These are phyloP conservation scores for Thalassiosira profunda DNA, from an alignment of 108 stramenopile species.

Conservation along the genomic window DNA sequence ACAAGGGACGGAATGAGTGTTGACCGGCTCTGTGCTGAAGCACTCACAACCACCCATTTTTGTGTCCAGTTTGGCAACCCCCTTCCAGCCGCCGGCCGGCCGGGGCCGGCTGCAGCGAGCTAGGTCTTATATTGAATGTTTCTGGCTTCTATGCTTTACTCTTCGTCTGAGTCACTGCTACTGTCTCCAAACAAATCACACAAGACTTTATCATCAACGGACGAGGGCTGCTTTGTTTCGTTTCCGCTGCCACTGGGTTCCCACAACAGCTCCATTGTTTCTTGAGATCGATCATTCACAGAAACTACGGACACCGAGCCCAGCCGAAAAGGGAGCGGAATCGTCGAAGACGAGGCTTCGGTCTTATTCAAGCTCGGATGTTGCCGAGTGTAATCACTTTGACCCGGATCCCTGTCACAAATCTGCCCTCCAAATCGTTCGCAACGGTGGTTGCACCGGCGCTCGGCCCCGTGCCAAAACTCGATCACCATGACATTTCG, in stretches of 20 bases:
- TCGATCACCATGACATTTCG: slow-evolving; percentile 40
- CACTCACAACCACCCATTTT: too few species aligned
- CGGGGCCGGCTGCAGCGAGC: too few species aligned
- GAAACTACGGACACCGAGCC: slow-evolving; percentile 19
- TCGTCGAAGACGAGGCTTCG: not conserved
- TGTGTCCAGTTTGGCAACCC: too few species aligned
- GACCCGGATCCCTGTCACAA: slow-evolving; percentile 19
- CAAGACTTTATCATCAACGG: not conserved
- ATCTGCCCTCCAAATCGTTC: slow-evolving; percentile 29
- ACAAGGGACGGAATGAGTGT: too few species aligned
- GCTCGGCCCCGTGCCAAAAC: slow-evolving; percentile 37
- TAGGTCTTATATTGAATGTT: too few species aligned
- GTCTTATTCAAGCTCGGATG: not conserved
- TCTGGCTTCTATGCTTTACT: too few species aligned
- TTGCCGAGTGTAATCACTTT: slow-evolving; percentile 14
- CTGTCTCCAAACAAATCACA: slow-evolving; percentile 25
- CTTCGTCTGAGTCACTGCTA: slow-evolving; percentile 19
- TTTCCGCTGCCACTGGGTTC: slow-evolving; percentile 15
- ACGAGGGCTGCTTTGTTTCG: not conserved
- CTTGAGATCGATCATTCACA: not conserved
- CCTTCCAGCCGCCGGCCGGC: too few species aligned
- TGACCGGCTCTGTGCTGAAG: too few species aligned
- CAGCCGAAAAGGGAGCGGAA: slow-evolving; percentile 23
- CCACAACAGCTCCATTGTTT: slow-evolving; percentile 27
- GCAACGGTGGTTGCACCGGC: slow-evolving; percentile 29